Evolutionary conservation across 176 grass and related monocot species (phyloP).

Genomic region (Hsuehochloa calcarea): DNA sequence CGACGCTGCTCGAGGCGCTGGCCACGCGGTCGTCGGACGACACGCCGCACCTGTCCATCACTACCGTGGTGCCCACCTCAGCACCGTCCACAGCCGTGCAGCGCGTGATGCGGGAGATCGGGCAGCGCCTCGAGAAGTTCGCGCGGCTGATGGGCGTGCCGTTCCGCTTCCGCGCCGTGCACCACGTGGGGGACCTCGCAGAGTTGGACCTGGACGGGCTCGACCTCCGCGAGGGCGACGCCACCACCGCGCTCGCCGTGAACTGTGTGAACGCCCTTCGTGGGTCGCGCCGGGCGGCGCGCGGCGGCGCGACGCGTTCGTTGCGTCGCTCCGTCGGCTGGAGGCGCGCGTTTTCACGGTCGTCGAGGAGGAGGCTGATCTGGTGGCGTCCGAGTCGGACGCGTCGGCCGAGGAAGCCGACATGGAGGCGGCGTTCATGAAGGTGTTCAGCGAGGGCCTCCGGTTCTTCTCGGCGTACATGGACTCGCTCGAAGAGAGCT

Average conservation of each 20-base stretch:
- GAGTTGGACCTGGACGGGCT: slow-evolving; percentile 78
- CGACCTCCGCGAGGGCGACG: slow-evolving; percentile 49
- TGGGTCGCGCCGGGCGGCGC: slow-evolving; percentile 44
- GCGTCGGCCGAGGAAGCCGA: slow-evolving; percentile 29
- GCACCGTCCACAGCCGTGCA: slow-evolving; percentile 54
- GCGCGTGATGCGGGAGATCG: slow-evolving; percentile 90
- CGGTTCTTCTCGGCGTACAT: slow-evolving; percentile 90
- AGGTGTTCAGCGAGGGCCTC: slow-evolving; percentile 75
- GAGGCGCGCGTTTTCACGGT: slow-evolving; percentile 77
- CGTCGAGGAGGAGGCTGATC: slow-evolving; percentile 90
- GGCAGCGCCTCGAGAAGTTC: slow-evolving; percentile 92
- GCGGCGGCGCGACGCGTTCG: slow-evolving; percentile 56
- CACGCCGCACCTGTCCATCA: slow-evolving; percentile 93
- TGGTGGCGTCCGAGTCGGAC: slow-evolving; percentile 26
- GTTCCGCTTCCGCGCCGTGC: slow-evolving; percentile 77
- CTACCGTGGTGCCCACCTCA: slow-evolving; percentile 62
- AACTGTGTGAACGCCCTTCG: slow-evolving; percentile 85
- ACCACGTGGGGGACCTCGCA: slow-evolving; percentile 81
- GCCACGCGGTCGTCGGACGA: slow-evolving; percentile 92
- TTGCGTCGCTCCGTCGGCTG: slow-evolving; percentile 53
- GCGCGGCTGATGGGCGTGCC: slow-evolving; percentile 95
- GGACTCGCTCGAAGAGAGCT: slow-evolving; percentile 92
- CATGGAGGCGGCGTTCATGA: slow-evolving; percentile 68
- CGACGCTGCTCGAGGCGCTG: slow-evolving; percentile 87
- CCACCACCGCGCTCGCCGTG: slow-evolving; percentile 57